Percentiles rank a stretch among this genome's conserved stretches.
phyloP scores from a whole-genome alignment of 2,329 filamentous ascomycete genomes.

The Septoria petroselini region DNA sequence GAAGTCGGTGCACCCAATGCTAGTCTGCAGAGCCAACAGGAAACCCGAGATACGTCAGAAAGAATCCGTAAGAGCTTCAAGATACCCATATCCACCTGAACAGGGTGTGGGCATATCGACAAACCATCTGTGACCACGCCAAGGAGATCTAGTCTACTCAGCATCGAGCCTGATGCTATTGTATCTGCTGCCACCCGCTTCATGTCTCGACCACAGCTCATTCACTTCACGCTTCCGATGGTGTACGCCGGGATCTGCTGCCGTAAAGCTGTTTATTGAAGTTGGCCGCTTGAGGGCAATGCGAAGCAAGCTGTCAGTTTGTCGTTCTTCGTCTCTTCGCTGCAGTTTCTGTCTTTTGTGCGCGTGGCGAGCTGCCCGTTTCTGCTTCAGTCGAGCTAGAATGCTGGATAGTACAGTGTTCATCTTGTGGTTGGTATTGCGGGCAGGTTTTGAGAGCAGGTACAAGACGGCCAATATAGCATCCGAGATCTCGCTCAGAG shows the following conservation, averaged over 20 bases:
- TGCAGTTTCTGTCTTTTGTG: conserved; percentile 1
- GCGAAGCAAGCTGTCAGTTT: conserved; percentile 8
- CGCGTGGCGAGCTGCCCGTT: background rate
- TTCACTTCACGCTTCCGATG: background rate
- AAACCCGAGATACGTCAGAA: no score
- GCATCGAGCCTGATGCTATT: no score
- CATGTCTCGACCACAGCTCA: background rate
- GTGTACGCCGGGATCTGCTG: conserved; percentile 1
- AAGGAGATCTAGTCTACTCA: no score
- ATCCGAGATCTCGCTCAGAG: background rate
- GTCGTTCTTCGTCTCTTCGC: conserved; percentile 11
- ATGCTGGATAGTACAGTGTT: background rate
- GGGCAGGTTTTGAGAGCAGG: no score
- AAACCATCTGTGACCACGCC: no score
- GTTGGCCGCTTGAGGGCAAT: conserved; percentile 15
- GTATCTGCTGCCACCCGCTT: background rate
- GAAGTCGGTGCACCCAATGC: no score
- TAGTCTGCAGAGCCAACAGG: no score
- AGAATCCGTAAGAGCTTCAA: no score
- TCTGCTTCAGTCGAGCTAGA: conserved; percentile 1
- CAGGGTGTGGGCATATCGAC: no score
- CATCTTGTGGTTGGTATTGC: background rate
- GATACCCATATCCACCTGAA: no score
- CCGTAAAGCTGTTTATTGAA: conserved; percentile 14
- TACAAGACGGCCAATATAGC: no score